phyloP scores from a whole-genome alignment of 148 eudicot genomes.

The Pouteria glomerata region DNA sequence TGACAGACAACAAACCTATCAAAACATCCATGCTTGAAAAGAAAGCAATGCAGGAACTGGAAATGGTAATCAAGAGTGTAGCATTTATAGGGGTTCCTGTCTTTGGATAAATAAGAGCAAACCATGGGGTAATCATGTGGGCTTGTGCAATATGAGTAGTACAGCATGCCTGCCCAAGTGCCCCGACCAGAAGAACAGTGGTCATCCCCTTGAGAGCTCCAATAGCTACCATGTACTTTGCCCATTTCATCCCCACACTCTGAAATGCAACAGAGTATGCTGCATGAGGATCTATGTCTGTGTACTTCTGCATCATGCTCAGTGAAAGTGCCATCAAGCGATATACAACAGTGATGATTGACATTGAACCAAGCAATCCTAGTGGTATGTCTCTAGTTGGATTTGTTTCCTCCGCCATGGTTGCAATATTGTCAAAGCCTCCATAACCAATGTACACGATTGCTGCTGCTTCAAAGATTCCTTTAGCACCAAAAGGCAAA shows the following conservation, averaged over 20 bases:
- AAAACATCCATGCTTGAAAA: conserved; percentile 57
- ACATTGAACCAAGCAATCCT: conserved; percentile 71
- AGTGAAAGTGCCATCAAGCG: conserved; percentile 63
- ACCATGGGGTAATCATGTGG: conserved; percentile 68
- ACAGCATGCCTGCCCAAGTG: conserved; percentile 62
- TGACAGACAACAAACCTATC: conserved; percentile 43
- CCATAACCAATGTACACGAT: conserved; percentile 67
- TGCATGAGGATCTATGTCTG: conserved; percentile 47
- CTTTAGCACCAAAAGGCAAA: conserved; percentile 46
- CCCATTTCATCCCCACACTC: conserved; percentile 62
- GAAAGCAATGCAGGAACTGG: conserved; percentile 40
- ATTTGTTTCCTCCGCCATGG: conserved; percentile 74
- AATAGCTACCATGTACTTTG: conserved; percentile 56
- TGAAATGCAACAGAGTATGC: conserved; percentile 61
- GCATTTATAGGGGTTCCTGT: conserved; percentile 70
- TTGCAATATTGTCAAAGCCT: conserved; percentile 64
- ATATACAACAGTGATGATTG: conserved; percentile 49
- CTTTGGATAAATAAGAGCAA: conserved; percentile 51
- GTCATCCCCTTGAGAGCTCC: conserved; percentile 87
- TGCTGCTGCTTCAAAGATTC: conserved; percentile 63
- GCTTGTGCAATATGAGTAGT: conserved; percentile 61
- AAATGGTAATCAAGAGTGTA: conserved; percentile 40
- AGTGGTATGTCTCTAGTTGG: conserved; percentile 59
- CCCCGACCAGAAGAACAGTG: conserved; percentile 51
- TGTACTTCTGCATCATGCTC: conserved; percentile 57